These are phyloP conservation scores for Apophysomyces trapeziformis DNA, from an alignment of 371 early-diverging fungal species.

Conservation along the genomic window DNA sequence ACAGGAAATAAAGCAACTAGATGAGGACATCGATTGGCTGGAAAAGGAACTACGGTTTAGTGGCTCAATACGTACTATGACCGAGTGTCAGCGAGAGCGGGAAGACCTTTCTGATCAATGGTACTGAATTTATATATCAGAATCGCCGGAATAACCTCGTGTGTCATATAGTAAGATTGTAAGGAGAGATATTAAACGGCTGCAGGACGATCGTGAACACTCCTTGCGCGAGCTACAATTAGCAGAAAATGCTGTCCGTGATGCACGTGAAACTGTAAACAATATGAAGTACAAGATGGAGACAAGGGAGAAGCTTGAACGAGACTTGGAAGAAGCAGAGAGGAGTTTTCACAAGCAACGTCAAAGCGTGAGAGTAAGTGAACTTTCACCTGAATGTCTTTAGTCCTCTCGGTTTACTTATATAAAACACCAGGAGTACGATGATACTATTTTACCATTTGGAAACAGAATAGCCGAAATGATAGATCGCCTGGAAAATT, in stretches of 20 bases:
- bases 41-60: slow-evolving; percentile 63
- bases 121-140: slow-evolving; percentile 21
- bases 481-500: slow-evolving; percentile 32
- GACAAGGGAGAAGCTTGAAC: slow-evolving; percentile 35
- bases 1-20: slow-evolving; percentile 41
- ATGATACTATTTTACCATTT: slow-evolving; percentile 25
- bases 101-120: slow-evolving; percentile 54
- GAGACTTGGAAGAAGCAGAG: slow-evolving; percentile 28
- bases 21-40: slow-evolving; percentile 47
- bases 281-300: slow-evolving; percentile 33
- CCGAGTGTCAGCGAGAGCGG: slow-evolving; percentile 70
- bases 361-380: slow-evolving; percentile 11
- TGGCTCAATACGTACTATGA: slow-evolving; percentile 68
- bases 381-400: no score
- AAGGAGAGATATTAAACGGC: slow-evolving; percentile 58
- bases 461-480: slow-evolving; percentile 31
- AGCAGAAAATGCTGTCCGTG: slow-evolving; percentile 54
- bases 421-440: slow-evolving; percentile 15
- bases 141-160: neutral
- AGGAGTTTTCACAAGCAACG: slow-evolving; percentile 25
- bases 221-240: slow-evolving; percentile 48
- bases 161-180: slow-evolving; percentile 28
- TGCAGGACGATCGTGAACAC: slow-evolving; percentile 49
- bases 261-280: slow-evolving; percentile 43
- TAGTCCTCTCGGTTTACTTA: no score